These are phyloP conservation scores for Exophiala xenobiotica DNA, from an alignment of 2,329 filamentous ascomycete genomes.

Conservation along the genomic window DNA sequence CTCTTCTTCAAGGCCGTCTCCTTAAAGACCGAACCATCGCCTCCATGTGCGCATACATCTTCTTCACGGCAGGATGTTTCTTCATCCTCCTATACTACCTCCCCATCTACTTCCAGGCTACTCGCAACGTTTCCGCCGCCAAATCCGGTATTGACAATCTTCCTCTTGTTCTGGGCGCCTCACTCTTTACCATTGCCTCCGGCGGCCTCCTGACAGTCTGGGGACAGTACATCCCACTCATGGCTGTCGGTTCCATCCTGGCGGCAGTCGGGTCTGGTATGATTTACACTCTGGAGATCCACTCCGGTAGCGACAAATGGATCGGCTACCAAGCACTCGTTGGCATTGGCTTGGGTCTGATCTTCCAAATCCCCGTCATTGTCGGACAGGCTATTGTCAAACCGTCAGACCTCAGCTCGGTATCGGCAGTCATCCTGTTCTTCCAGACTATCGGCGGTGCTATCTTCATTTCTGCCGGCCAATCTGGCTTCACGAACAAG, in stretches of 20 bases:
- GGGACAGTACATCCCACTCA: constrained; percentile 33
- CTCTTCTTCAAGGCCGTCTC: constrained; percentile 41
- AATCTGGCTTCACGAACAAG: constrained; percentile 38
- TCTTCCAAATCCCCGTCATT: constrained; percentile 34
- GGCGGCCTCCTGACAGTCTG: constrained; percentile 35
- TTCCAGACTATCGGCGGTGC: constrained; percentile 36
- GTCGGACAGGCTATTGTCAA: constrained; percentile 32
- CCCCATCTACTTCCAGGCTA: constrained; percentile 51
- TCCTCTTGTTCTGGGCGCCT: constrained; percentile 41
- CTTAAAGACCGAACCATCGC: constrained; percentile 40
- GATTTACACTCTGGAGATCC: constrained; percentile 36
- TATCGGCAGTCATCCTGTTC: constrained; percentile 33
- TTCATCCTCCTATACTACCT: constrained; percentile 47
- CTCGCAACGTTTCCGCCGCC: constrained; percentile 37
- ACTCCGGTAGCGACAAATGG: constrained; percentile 35
- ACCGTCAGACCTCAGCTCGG: constrained; percentile 33
- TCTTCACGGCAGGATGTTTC: constrained; percentile 39
- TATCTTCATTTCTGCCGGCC: constrained; percentile 35
- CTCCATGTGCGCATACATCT: constrained; percentile 37
- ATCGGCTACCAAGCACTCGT: constrained; percentile 40
- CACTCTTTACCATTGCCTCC: constrained; percentile 35
- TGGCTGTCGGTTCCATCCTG: constrained; percentile 32
- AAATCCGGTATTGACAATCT: constrained; percentile 45
- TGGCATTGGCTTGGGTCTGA: constrained; percentile 34
- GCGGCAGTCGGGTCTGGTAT: constrained; percentile 35